A percentile compares a stretch with the other conserved stretches of the same genome.
These are phyloP conservation scores for Trapa incisa DNA, from an alignment of 345 rosid genomes.

Conservation along the genomic window DNA sequence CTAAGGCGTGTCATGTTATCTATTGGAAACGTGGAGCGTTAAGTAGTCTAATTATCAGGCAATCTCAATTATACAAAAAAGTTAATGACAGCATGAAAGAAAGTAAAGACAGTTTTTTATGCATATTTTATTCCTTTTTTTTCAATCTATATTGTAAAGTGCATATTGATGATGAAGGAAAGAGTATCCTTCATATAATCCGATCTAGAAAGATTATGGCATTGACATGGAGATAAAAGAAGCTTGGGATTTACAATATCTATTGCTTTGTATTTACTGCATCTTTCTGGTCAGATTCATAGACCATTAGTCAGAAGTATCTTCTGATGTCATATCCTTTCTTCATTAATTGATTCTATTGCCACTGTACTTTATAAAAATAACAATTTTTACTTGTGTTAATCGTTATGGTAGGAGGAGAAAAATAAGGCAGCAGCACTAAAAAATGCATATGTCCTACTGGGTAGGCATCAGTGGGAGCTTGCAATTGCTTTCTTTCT, in stretches of 20 bases:
- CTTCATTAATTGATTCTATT: conserved; percentile 1
- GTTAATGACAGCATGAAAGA: background rate
- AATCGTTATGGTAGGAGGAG: conserved; percentile 48
- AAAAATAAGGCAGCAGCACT: conserved; percentile 85
- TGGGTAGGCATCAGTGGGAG: conserved; percentile 90
- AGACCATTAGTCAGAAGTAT: background rate
- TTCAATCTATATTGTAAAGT: background rate
- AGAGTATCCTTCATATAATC: background rate
- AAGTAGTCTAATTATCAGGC: background rate
- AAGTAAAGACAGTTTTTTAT: background rate
- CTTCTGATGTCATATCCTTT: background rate
- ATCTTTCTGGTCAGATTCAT: background rate
- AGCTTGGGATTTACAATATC: background rate
- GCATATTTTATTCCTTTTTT: background rate
- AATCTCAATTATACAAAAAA: background rate
- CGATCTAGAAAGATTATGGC: background rate
- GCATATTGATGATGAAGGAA: background rate
- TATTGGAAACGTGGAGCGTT: background rate
- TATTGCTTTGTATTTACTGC: background rate
- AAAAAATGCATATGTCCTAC: conserved; percentile 89
- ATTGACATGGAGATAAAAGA: background rate
- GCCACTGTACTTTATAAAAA: background rate
- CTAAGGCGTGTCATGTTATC: background rate
- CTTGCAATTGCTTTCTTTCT: conserved; percentile 82
- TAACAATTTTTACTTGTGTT: background rate